Evolutionary conservation across 2,329 filamentous ascomycete genomes (phyloP).

Genomic region (Dendrostoma leiphaemia): DNA sequence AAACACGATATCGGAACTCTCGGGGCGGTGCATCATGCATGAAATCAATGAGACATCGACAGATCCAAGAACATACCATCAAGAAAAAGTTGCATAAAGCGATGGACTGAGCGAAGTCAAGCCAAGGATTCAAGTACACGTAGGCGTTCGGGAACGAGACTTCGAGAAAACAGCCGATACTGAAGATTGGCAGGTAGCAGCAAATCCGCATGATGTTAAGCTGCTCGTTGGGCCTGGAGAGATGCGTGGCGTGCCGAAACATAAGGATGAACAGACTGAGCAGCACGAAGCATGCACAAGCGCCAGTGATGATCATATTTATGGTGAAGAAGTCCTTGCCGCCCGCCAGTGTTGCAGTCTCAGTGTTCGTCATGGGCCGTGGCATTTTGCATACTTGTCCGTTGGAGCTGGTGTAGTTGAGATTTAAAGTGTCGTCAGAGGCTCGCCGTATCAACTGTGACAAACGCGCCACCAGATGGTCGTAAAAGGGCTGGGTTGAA

Average conservation of each 20-base stretch:
- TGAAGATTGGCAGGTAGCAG: slow-evolving; percentile 38
- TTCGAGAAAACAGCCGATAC: slow-evolving; percentile 36
- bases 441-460: neutral
- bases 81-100: slow-evolving; percentile 43
- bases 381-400: slow-evolving; percentile 17
- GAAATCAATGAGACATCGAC: too few relatives aligned
- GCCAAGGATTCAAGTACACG: slow-evolving; percentile 38
- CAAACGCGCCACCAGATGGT: slow-evolving; percentile 5
- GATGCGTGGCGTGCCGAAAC: slow-evolving; percentile 24
- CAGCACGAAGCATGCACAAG: slow-evolving; percentile 16
- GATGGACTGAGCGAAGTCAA: slow-evolving; percentile 37
- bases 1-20: too few relatives aligned
- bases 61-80: too few relatives aligned
- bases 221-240: slow-evolving; percentile 40
- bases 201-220: slow-evolving; percentile 42
- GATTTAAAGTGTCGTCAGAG: neutral
- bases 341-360: slow-evolving; percentile 12
- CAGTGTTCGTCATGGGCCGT: slow-evolving; percentile 12
- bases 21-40: too few relatives aligned
- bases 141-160: slow-evolving; percentile 35
- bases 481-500: slow-evolving; percentile 6
- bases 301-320: slow-evolving; percentile 16
- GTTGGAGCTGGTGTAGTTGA: slow-evolving; percentile 14
- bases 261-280: slow-evolving; percentile 16
- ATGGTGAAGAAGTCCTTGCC: slow-evolving; percentile 17